Base-by-base conservation (phyloP, 441 rosid species). In the Populus hybrid region DNA sequence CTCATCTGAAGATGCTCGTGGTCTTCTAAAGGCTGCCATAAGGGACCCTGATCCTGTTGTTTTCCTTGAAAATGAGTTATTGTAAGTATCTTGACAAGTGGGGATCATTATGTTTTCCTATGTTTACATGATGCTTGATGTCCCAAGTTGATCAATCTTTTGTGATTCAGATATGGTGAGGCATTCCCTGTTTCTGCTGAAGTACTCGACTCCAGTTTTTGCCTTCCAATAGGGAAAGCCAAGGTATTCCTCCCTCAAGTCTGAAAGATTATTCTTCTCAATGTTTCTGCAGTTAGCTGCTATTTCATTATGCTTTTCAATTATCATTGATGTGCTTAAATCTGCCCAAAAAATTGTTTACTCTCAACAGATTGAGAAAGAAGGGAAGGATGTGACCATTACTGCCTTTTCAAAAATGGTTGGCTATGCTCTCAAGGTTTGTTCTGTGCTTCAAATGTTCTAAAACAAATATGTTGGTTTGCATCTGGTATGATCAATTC, bases 31-130 rank as follows among this genome's bases (percentile, higher is more conserved):
- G 87, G 98, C 99, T 76, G 99, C 99, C 69, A 93, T 93, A 81
- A 91, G 98, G 79, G 99, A 95, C 86, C 99, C 98, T 59, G 99
- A 92, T 84, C 99, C 98, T 76, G 98, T 95, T 75, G 95, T 93
- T 79, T 90, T 95, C 89, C 98, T 93, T 65, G 98, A 95, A 87
- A 95, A 95, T 80, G 99, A 93, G 86, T 76, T 93, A 78, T 79
- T 93, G 99, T 95, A 82, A 83, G 97, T 84, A 75, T 80, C 82
- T 69, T 40, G 18, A 63, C 67, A 63, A 28, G 69, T 75, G 67
- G 21, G 26, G 21, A 16, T 12, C 68, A 9, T 74, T 70, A 14
- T 73, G 38, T 19, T 68, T 14, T 35, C 7, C 21, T 65, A 65
- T 69, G 70, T 59, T 40, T 61, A 42, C 50, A 50, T 16, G 77